Percentiles rank a stretch among this genome's conserved stretches.
phyloP scores from a whole-genome alignment of 306 rosid species.

The Ammopiptanthus mongolicus region DNA sequence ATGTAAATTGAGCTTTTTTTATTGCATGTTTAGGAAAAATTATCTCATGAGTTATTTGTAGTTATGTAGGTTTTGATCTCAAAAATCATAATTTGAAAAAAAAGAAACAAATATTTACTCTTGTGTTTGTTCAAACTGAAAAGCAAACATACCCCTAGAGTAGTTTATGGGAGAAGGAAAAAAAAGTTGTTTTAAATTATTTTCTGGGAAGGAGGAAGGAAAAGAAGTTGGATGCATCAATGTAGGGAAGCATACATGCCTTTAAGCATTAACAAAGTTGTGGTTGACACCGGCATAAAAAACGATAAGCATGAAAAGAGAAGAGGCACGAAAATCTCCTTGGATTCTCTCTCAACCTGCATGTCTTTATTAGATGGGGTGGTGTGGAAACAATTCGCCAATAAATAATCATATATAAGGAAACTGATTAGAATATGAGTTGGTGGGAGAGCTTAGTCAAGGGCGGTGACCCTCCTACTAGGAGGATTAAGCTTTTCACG shows the following conservation, averaged over 20 bases:
- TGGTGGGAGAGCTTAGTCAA: slow-evolving; percentile 33
- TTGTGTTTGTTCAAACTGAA: no score
- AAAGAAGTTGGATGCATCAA: slow-evolving; percentile 36
- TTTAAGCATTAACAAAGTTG: slow-evolving; percentile 39
- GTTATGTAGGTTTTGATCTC: no score
- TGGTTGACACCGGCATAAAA: slow-evolving; percentile 15
- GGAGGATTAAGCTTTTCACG: neutral
- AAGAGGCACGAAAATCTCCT: slow-evolving; percentile 16
- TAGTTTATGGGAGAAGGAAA: slow-evolving; percentile 7
- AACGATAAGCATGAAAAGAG: neutral
- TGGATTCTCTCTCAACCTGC: slow-evolving; percentile 36
- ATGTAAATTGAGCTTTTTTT: no score
- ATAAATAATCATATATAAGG: neutral
- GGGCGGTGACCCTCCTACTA: slow-evolving; percentile 44
- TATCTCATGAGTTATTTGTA: no score
- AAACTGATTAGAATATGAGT: slow-evolving; percentile 4
- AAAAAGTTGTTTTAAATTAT: slow-evolving; percentile 15
- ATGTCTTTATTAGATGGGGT: neutral
- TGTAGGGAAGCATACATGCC: slow-evolving; percentile 33
- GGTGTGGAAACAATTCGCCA: neutral
- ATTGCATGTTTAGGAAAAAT: no score
- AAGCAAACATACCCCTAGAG: neutral
- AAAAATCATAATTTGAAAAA: no score
- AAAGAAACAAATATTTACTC: no score
- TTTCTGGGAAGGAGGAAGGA: neutral